These are phyloP conservation scores for Diplocarpon rosae DNA, from an alignment of 2,329 filamentous ascomycete genomes.

Conservation along the genomic window DNA sequence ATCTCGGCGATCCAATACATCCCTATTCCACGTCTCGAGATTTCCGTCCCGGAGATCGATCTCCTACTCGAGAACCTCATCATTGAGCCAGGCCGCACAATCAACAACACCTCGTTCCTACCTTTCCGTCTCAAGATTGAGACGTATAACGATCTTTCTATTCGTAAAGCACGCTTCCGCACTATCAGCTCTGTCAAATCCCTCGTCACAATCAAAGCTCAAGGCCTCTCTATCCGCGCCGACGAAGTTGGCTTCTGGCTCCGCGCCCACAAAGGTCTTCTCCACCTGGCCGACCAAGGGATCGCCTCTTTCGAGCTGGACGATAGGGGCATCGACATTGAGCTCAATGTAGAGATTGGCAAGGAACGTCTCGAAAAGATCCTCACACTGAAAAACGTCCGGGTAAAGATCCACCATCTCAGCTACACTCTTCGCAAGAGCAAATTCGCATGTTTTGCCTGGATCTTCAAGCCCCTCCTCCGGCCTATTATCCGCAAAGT, in stretches of 20 bases:
- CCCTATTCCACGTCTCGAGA: slow-evolving; percentile 81
- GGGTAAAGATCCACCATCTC: slow-evolving; percentile 78
- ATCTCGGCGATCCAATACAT: slow-evolving; percentile 74
- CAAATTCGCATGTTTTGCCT: slow-evolving; percentile 67
- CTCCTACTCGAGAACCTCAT: slow-evolving; percentile 84
- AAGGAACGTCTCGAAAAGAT: slow-evolving; percentile 71
- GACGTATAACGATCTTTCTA: slow-evolving; percentile 76
- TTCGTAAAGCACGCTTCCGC: slow-evolving; percentile 64
- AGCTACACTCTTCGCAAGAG: slow-evolving; percentile 66
- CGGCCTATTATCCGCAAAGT: slow-evolving; percentile 70
- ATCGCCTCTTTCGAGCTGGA: slow-evolving; percentile 81
- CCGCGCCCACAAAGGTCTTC: slow-evolving; percentile 62
- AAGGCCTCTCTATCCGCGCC: slow-evolving; percentile 73
- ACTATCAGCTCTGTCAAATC: slow-evolving; percentile 56
- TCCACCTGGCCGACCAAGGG: slow-evolving; percentile 70
- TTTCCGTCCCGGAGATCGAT: slow-evolving; percentile 73
- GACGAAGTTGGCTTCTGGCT: slow-evolving; percentile 88
- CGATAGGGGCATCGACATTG: slow-evolving; percentile 75
- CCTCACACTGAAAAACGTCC: slow-evolving; percentile 62
- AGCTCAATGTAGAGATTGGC: slow-evolving; percentile 73
- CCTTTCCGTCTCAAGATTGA: slow-evolving; percentile 73
- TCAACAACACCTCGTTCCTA: slow-evolving; percentile 81
- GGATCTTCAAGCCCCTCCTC: slow-evolving; percentile 75
- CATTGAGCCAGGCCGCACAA: slow-evolving; percentile 72
- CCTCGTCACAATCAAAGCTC: slow-evolving; percentile 64